A percentile compares a stretch with the other conserved stretches of the same genome.
Evolutionary conservation across 2,329 filamentous ascomycete genomes (phyloP).

Genomic region (Xylaria multiplex): DNA sequence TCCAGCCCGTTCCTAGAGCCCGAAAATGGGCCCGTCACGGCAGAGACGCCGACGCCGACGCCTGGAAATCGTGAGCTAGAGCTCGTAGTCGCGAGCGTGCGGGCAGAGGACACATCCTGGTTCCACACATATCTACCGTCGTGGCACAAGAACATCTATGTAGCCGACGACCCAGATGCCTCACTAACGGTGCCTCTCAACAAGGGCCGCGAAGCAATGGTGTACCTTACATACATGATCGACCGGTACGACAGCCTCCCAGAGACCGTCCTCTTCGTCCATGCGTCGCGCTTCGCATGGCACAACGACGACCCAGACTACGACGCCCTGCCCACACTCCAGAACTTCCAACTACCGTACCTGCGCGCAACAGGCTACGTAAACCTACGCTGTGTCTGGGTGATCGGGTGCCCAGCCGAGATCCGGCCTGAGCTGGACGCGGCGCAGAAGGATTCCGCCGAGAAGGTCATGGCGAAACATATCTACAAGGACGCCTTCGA

Average conservation of each 20-base stretch:
- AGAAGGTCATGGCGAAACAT: slow-evolving; percentile 53
- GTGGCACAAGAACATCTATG: slow-evolving; percentile 65
- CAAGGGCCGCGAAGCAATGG: slow-evolving; percentile 64
- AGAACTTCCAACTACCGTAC: slow-evolving; percentile 58
- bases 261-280: slow-evolving; percentile 58
- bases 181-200: slow-evolving; percentile 60
- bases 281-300: slow-evolving; percentile 60
- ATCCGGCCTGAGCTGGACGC: slow-evolving; percentile 55
- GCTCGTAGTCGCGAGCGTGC: slow-evolving; percentile 49
- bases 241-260: slow-evolving; percentile 60
- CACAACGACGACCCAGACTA: slow-evolving; percentile 65
- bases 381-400: slow-evolving; percentile 69
- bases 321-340: slow-evolving; percentile 63
- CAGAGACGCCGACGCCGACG: too few species aligned
- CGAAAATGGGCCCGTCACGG: background rate
- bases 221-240: slow-evolving; percentile 63
- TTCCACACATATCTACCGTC: slow-evolving; percentile 53
- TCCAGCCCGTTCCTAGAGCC: background rate
- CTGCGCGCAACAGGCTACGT: slow-evolving; percentile 66
- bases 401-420: slow-evolving; percentile 64
- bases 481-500: slow-evolving; percentile 56
- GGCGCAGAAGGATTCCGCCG: slow-evolving; percentile 51
- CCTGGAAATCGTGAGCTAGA: slow-evolving; percentile 40
- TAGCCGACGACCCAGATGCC: slow-evolving; percentile 61
- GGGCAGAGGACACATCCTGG: slow-evolving; percentile 53